phyloP scores from a whole-genome alignment of 2,329 filamentous ascomycete species.

The Ophiostoma himal-ulmi region DNA sequence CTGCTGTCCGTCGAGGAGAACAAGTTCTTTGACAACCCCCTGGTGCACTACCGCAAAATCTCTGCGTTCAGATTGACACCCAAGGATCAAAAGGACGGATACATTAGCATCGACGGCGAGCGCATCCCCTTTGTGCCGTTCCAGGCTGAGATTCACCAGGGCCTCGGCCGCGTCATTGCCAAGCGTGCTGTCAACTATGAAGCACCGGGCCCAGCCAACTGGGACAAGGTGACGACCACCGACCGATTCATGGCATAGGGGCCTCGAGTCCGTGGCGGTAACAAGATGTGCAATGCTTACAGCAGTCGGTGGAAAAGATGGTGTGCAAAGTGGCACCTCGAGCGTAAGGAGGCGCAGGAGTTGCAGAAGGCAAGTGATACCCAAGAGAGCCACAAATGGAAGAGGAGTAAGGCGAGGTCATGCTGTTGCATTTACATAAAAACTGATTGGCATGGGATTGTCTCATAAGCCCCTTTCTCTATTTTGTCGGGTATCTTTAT shows the following conservation, averaged over 20 bases:
- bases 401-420: not conserved
- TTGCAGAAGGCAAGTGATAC: conserved; percentile 14
- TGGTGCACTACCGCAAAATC: conserved; percentile 78
- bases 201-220: conserved; percentile 47
- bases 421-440: conserved; percentile 1
- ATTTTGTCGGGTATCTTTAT: not conserved
- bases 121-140: conserved; percentile 79
- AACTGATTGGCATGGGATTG: not conserved
- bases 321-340: not conserved
- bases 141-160: conserved; percentile 81
- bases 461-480: not conserved
- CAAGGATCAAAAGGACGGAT: conserved; percentile 63
- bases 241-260: conserved; percentile 31
- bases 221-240: conserved; percentile 38
- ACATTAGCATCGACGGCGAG: conserved; percentile 93
- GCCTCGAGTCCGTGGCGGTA: not conserved
- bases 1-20: conserved; percentile 66
- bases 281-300: not conserved
- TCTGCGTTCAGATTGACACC: conserved; percentile 82
- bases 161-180: conserved; percentile 77
- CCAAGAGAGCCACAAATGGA: not conserved
- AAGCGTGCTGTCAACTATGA: conserved; percentile 71
- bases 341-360: not conserved
- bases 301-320: not conserved
- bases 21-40: conserved; percentile 70